A percentile compares a stretch with the other conserved stretches of the same genome.
Conservation (phyloP, 202 grass and related monocot genomes). For the Thinopyrum obtusiflorum region DNA sequence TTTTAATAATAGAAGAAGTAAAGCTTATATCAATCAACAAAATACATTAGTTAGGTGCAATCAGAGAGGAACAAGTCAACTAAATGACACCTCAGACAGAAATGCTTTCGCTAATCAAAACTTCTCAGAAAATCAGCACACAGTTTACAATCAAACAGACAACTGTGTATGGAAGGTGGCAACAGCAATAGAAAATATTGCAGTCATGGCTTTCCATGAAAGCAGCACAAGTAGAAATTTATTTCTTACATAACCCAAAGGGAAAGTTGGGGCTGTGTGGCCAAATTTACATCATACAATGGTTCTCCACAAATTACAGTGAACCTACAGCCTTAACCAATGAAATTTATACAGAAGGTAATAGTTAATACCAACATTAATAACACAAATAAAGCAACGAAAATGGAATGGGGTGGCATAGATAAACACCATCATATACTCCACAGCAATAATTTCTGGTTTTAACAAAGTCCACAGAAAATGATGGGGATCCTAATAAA, state of each 20-base stretch:
- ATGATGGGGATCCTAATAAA: not conserved
- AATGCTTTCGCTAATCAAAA: not conserved
- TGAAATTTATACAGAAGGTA: not conserved
- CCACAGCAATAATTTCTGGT: not conserved
- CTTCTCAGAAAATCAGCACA: not conserved
- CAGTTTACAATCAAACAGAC: not conserved
- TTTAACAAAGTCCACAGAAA: not conserved
- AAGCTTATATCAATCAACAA: not conserved
- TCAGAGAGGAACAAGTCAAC: not conserved
- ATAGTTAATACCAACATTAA: not conserved
- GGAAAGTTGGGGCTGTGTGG: no score
- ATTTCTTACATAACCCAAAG: not conserved
- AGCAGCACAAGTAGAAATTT: not conserved
- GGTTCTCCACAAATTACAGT: not conserved
- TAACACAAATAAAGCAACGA: not conserved
- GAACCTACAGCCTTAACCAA: not conserved
- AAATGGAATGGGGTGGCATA: not conserved
- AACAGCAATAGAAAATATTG: not conserved
- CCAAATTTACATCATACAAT: not conserved
- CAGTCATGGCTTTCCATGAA: not conserved
- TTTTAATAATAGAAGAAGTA: not conserved
- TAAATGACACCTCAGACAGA: not conserved
- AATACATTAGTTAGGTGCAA: not conserved
- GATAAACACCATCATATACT: not conserved
- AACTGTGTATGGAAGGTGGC: not conserved